Conservation (phyloP, 164 flowering plant species). For the Tinospora cordifolia region DNA sequence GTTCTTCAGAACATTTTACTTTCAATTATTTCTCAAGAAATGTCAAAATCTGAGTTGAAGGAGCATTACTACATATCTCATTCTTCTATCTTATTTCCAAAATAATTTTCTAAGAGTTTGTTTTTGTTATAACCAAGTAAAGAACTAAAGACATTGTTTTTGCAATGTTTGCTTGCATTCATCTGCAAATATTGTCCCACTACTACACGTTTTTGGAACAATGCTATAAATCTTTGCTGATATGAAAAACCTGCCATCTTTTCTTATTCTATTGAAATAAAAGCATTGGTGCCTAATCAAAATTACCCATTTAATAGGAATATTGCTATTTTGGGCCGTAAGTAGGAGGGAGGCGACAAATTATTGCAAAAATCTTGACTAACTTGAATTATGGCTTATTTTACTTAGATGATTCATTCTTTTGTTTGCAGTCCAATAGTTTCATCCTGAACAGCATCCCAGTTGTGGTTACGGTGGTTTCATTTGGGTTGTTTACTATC, state of each 20-base stretch:
- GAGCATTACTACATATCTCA: neutral
- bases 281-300: neutral
- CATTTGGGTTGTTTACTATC: conserved; percentile 91
- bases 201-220: neutral
- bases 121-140: neutral
- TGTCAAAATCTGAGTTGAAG: neutral
- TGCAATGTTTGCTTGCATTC: neutral
- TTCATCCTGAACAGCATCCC: conserved; percentile 91
- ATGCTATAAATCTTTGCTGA: neutral
- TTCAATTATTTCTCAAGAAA: neutral
- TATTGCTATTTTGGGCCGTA: too few relatives aligned
- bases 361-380: neutral
- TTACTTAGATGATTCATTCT: neutral
- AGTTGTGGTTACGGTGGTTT: conserved; percentile 85
- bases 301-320: neutral
- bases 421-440: conserved; percentile 60
- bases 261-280: neutral
- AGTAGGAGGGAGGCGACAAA: too few relatives aligned
- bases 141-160: neutral
- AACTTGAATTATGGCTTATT: neutral
- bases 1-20: neutral
- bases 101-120: neutral
- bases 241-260: neutral
- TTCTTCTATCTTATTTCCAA: neutral
- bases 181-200: neutral